phyloP scores from a whole-genome alignment of 2,329 filamentous ascomycete species.

The Sporothrix mexicana region DNA sequence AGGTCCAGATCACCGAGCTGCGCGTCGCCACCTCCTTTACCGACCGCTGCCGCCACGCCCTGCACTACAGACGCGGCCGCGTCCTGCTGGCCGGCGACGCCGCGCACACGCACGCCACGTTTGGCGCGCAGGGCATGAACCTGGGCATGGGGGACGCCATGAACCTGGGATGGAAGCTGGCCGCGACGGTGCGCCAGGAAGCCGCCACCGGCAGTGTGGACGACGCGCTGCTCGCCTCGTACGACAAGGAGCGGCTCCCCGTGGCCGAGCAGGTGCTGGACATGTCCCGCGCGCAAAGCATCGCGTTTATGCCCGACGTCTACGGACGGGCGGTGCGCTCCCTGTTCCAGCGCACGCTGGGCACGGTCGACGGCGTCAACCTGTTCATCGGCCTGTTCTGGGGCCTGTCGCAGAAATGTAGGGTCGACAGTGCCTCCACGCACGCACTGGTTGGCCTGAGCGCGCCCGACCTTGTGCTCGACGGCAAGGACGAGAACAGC shows the following conservation, averaged over 20 bases:
- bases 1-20: conserved; percentile 40
- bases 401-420: conserved; percentile 47
- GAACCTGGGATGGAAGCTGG: conserved; percentile 59
- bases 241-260: conserved; percentile 54
- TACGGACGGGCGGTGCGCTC: conserved; percentile 41
- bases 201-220: conserved; percentile 10
- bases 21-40: conserved; percentile 41
- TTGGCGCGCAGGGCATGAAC: conserved; percentile 59
- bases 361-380: conserved; percentile 43
- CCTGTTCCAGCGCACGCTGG: conserved; percentile 42
- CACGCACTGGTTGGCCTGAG: conserved; percentile 33
- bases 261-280: conserved; percentile 47
- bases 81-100: conserved; percentile 58
- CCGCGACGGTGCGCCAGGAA: conserved; percentile 45
- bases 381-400: conserved; percentile 44
- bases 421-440: conserved; percentile 39
- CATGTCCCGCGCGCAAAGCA: conserved; percentile 48
- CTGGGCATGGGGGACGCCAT: conserved; percentile 57
- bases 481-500: conserved; percentile 16
- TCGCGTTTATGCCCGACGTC: conserved; percentile 42
- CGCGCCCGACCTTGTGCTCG: conserved; percentile 35
- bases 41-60: conserved; percentile 42
- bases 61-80: conserved; percentile 49
- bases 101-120: conserved; percentile 55
- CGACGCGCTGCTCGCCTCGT: conserved; percentile 51